A percentile compares a stretch with the other conserved stretches of the same genome.
Evolutionary conservation across 2,329 filamentous ascomycete genomes (phyloP).

Genomic region (Parafenestella ontariensis): DNA sequence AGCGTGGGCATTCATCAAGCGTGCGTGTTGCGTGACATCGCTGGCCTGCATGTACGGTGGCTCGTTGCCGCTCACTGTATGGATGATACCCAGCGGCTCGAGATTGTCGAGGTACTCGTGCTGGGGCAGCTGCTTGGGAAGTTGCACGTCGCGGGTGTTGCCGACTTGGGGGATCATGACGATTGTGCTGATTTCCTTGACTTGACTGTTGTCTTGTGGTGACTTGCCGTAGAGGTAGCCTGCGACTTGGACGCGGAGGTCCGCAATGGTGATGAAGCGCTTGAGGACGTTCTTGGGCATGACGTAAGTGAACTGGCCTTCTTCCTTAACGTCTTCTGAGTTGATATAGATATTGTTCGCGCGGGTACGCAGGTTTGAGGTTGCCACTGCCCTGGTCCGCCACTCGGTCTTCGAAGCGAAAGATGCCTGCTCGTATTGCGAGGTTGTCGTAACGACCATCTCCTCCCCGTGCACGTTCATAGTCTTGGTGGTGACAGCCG

Average conservation of each 20-base stretch:
- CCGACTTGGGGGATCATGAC: constrained; percentile 98
- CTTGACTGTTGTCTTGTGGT: constrained; percentile 90
- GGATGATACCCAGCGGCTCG: constrained; percentile 92
- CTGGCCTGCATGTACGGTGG: constrained; percentile 94
- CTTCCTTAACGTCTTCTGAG: constrained; percentile 88
- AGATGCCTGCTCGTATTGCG: constrained; percentile 95
- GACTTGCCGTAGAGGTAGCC: constrained; percentile 94
- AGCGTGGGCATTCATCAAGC: constrained; percentile 82
- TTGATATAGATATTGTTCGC: constrained; percentile 99
- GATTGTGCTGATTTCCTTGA: constrained; percentile 96
- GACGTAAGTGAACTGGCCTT: constrained; percentile 89
- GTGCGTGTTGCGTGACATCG: constrained; percentile 93
- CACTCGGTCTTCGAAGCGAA: constrained; percentile 99
- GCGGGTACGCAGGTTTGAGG: constrained; percentile 89
- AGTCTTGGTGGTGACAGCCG: constrained; percentile 96
- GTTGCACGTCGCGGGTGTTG: constrained; percentile 86
- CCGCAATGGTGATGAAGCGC: constrained; percentile 96
- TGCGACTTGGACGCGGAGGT: constrained; percentile 94
- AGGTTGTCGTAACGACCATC: constrained; percentile 97
- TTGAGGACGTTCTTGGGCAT: constrained; percentile 99
- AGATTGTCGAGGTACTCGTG: constrained; percentile 87
- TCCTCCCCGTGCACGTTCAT: constrained; percentile 97
- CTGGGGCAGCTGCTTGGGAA: constrained; percentile 88
- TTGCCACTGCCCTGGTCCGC: constrained; percentile 95
- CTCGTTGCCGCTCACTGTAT: constrained; percentile 94